Conservation (phyloP, 2,329 filamentous ascomycete species). For the Fusarium sp. region DNA sequence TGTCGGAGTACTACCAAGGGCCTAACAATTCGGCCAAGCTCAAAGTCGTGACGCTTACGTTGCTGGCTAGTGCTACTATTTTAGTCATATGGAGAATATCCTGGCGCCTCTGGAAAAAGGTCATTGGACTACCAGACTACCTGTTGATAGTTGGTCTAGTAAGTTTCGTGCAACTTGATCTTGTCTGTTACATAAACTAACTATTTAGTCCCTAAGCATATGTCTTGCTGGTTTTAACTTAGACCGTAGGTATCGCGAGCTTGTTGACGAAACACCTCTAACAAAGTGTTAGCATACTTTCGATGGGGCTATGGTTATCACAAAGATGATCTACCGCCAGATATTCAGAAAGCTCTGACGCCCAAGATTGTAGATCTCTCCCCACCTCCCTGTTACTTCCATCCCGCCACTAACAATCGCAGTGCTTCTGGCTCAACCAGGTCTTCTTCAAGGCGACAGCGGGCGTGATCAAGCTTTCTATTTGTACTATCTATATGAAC, state of each 20-base stretch:
- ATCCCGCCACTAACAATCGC: background rate
- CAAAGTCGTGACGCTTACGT: background rate
- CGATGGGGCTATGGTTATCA: slow-evolving; percentile 5
- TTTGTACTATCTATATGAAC: background rate
- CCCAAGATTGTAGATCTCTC: background rate
- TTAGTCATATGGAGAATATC: slow-evolving; percentile 1
- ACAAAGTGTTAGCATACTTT: background rate
- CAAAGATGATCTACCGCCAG: background rate
- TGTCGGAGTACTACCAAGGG: background rate
- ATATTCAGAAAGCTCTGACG: background rate
- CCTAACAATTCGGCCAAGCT: slow-evolving; percentile 1
- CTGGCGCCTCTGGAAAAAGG: background rate
- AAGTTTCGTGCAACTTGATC: background rate
- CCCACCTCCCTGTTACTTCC: accelerated
- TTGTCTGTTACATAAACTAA: background rate
- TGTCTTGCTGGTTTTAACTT: slow-evolving; percentile 2
- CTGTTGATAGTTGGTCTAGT: background rate
- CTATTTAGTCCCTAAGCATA: background rate
- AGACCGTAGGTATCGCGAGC: background rate
- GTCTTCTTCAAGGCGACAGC: background rate
- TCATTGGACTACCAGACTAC: background rate
- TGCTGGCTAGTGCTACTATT: background rate
- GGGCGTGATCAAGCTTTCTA: background rate
- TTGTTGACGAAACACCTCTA: background rate
- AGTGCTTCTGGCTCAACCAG: slow-evolving; percentile 12